These are phyloP conservation scores for Ganoderma leucocontextum DNA, from an alignment of 1,284 basidiomycete genomes.

Conservation along the genomic window DNA sequence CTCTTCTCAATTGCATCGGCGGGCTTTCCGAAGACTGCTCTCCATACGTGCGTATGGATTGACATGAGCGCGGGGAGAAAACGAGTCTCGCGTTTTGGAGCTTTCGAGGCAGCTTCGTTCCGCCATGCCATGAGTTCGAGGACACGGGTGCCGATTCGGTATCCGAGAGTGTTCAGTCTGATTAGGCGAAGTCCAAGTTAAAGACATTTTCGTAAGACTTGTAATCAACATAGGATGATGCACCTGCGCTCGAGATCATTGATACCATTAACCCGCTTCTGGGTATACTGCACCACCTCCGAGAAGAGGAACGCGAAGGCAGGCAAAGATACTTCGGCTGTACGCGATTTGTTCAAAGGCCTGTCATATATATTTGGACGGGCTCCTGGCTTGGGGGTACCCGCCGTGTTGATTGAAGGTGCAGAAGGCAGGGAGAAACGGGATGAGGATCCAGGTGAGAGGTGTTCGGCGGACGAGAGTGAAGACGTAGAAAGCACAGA, in stretches of 20 bases:
- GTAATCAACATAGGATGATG: constrained; percentile 8
- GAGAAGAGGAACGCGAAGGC: constrained; percentile 92
- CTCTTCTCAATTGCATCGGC: constrained; percentile 97
- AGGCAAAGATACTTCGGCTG: constrained; percentile 81
- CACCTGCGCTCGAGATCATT: constrained; percentile 86
- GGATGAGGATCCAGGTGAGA: constrained; percentile 67
- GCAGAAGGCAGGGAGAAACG: constrained; percentile 74
- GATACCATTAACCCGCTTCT: constrained; percentile 93
- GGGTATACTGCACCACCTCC: constrained; percentile 93
- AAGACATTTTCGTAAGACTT: not conserved
- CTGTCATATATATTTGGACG: constrained; percentile 86
- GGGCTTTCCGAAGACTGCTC: constrained; percentile 90
- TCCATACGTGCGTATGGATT: constrained; percentile 94
- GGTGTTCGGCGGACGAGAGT: constrained; percentile 67
- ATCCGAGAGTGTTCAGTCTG: constrained; percentile 90
- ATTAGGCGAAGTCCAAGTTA: not conserved
- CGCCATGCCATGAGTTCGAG: constrained; percentile 83
- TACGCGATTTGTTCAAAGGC: constrained; percentile 83
- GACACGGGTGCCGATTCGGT: constrained; percentile 86
- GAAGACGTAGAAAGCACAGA: constrained; percentile 75
- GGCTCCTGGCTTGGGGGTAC: constrained; percentile 50
- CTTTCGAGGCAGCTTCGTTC: constrained; percentile 73
- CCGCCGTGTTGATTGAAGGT: constrained; percentile 55
- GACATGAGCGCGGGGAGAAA: constrained; percentile 90
- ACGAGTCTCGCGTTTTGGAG: constrained; percentile 88